Percentiles rank a stretch among this genome's conserved stretches.
Evolutionary conservation across 192 early-diverging fungal genomes (phyloP).

Genomic region (Mortierella claussenii): DNA sequence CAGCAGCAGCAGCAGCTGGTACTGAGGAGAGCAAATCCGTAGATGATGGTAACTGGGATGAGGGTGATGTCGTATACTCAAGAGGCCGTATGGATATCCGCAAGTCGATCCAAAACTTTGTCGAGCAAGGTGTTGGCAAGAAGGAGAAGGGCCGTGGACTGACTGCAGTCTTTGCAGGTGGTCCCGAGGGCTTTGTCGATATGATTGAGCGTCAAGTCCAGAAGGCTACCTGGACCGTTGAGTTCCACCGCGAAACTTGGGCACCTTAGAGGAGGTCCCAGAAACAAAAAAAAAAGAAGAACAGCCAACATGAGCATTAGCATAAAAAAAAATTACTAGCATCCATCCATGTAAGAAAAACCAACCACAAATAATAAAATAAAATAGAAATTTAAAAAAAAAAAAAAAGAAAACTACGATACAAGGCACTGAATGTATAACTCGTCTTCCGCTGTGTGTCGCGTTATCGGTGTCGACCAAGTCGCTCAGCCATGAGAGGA

Average conservation of each 20-base stretch:
- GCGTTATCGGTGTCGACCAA: too few relatives aligned
- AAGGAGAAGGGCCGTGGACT: constrained; percentile 24
- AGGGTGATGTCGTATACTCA: constrained; percentile 46
- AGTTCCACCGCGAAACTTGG: constrained; percentile 50
- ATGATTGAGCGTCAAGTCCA: constrained; percentile 37
- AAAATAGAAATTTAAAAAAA: neutral
- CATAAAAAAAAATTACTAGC: too few relatives aligned
- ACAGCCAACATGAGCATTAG: too few relatives aligned
- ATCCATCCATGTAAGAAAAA: too few relatives aligned
- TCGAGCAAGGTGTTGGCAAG: constrained; percentile 28
- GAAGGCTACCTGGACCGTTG: constrained; percentile 30
- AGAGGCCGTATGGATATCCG: constrained; percentile 36
- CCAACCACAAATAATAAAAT: too few relatives aligned
- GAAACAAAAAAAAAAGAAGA: constrained; percentile 1
- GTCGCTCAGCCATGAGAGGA: too few relatives aligned
- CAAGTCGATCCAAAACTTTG: constrained; percentile 21
- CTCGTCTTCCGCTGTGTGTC: too few relatives aligned
- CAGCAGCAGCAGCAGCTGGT: neutral
- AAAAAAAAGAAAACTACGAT: too few relatives aligned
- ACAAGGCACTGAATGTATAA: too few relatives aligned
- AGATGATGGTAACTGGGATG: constrained; percentile 48
- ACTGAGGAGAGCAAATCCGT: constrained; percentile 12
- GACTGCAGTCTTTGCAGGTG: constrained; percentile 45
- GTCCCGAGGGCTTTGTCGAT: constrained; percentile 35
- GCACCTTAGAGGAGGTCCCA: constrained; percentile 25